phyloP scores from a whole-genome alignment of 164 flowering plant genomes.

The Tinospora cordifolia region DNA sequence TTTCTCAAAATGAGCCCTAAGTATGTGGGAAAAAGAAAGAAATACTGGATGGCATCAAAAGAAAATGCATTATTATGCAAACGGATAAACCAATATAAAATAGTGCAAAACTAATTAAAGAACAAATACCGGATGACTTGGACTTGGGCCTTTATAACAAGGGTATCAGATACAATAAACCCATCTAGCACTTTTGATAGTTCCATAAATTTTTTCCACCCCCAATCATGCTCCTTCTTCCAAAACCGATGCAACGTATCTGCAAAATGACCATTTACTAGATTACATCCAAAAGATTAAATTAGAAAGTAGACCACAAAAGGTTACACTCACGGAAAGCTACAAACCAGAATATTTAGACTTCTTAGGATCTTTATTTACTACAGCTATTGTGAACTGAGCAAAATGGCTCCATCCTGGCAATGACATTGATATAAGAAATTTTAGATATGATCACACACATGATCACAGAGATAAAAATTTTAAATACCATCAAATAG shows the following conservation, averaged over 20 bases:
- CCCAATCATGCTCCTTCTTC: slow-evolving; percentile 99
- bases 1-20: neutral
- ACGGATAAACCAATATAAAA: neutral
- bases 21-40: neutral
- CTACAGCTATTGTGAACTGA: slow-evolving; percentile 92
- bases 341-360: slow-evolving; percentile 86
- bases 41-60: neutral
- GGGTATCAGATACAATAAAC: slow-evolving; percentile 77
- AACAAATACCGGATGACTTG: slow-evolving; percentile 72
- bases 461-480: neutral
- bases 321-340: slow-evolving; percentile 2
- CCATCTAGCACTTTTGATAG: slow-evolving; percentile 82
- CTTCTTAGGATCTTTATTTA: slow-evolving; percentile 92
- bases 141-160: slow-evolving; percentile 92
- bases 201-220: slow-evolving; percentile 99
- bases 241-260: slow-evolving; percentile 89
- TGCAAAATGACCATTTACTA: slow-evolving; percentile 24
- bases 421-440: slow-evolving; percentile 3
- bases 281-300: slow-evolving; percentile 4
- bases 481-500: slow-evolving; percentile 4
- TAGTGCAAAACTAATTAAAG: neutral
- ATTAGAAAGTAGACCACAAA: neutral
- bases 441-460: neutral
- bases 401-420: slow-evolving; percentile 99
- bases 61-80: neutral